Conservation (phyloP, 2,329 filamentous ascomycete genomes). For the Celoporthe dispersa region DNA sequence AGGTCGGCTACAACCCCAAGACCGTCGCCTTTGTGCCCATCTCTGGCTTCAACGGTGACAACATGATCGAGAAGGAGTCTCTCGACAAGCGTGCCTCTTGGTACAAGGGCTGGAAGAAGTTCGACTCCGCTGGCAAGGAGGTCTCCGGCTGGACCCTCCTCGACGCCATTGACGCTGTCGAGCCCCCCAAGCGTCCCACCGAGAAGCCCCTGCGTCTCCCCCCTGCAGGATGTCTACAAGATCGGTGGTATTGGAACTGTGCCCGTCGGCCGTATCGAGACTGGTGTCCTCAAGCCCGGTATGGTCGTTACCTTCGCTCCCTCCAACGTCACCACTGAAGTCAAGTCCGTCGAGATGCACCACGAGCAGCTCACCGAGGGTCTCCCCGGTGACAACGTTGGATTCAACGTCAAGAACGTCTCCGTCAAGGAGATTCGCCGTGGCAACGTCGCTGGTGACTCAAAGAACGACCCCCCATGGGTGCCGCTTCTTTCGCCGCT, state of each 20-base stretch:
- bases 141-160: conserved; percentile 94
- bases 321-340: conserved; percentile 99
- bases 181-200: conserved; percentile 87
- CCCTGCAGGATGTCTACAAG: conserved; percentile 99
- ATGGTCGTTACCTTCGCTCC: conserved; percentile 99
- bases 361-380: conserved; percentile 98
- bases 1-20: conserved; percentile 99
- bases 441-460: conserved; percentile 99
- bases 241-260: conserved; percentile 99
- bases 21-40: conserved; percentile 97
- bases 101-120: conserved; percentile 99
- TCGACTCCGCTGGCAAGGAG: conserved; percentile 86
- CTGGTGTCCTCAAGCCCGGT: conserved; percentile 88
- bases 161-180: conserved; percentile 97
- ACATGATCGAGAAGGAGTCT: conserved; percentile 89
- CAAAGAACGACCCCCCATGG: conserved; percentile 98
- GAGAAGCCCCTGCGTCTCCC: conserved; percentile 99
- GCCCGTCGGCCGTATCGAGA: conserved; percentile 99
- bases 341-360: conserved; percentile 99
- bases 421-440: conserved; percentile 99
- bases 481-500: conserved; percentile 93
- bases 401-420: conserved; percentile 99
- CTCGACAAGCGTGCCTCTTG: conserved; percentile 79
- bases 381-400: conserved; percentile 99
- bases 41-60: conserved; percentile 99